Evolutionary conservation across 148 eudicot species (phyloP).

Genomic region (Camellia lanceoleosa): DNA sequence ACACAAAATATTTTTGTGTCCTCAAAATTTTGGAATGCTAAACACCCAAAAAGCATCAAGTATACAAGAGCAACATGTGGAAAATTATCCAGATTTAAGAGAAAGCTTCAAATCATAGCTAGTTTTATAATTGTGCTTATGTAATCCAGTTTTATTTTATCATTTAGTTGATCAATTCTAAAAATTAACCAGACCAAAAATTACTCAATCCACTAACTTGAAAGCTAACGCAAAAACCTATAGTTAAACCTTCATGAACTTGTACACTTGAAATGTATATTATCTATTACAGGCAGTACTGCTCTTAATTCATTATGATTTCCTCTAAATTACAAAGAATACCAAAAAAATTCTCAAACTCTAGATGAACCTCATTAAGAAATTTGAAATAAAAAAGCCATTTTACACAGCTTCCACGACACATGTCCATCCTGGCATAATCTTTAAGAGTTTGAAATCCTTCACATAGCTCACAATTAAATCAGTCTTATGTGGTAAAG

Average conservation of each 20-base stretch:
- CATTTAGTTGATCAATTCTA: not conserved
- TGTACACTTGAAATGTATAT: not conserved
- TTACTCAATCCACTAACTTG: not conserved
- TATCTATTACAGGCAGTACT: not conserved
- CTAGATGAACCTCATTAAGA: not conserved
- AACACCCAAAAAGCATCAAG: conserved; percentile 1
- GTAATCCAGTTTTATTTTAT: not conserved
- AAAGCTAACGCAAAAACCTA: not conserved
- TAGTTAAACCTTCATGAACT: not conserved
- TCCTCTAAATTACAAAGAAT: not conserved
- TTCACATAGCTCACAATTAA: not conserved
- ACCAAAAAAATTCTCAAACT: not conserved
- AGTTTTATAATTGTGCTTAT: not conserved
- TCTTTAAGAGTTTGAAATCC: not conserved
- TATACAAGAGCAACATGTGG: not conserved
- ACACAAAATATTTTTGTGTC: conserved; percentile 3
- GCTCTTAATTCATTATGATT: no score
- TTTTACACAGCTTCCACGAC: not conserved
- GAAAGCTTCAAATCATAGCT: not conserved
- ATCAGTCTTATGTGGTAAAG: not conserved
- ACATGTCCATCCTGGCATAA: not conserved
- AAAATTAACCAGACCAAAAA: not conserved
- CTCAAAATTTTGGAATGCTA: not conserved
- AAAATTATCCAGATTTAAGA: not conserved
- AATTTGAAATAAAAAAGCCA: not conserved